Evolutionary conservation across 768 basidiomycete genomes (phyloP).

Genomic region (Boletus barrowsii): DNA sequence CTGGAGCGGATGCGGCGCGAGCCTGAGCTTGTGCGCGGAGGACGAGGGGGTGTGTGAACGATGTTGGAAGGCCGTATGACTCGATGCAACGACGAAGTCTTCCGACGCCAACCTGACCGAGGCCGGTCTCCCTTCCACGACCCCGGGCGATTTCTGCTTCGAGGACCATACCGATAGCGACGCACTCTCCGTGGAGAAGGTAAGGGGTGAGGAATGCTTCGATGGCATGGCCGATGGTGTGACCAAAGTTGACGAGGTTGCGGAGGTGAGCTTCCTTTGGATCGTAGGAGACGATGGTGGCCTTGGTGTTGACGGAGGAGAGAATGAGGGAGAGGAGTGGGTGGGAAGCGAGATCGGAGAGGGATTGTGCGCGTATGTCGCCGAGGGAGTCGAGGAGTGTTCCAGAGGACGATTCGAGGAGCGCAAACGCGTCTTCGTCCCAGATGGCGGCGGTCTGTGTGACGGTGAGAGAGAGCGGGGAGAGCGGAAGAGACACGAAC

Average conservation of each 20-base stretch:
- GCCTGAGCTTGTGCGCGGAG: conserved; percentile 37
- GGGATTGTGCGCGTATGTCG: conserved; percentile 44
- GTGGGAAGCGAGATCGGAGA: conserved; percentile 73
- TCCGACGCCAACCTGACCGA: conserved; percentile 90
- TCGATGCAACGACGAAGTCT: conserved; percentile 84
- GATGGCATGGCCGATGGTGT: conserved; percentile 97
- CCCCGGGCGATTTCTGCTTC: conserved; percentile 92
- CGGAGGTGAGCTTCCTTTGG: conserved; percentile 95
- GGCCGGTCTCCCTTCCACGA: conserved; percentile 57
- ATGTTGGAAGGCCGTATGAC: conserved; percentile 86
- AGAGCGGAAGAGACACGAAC: conserved; percentile 39
- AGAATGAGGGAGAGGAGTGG: conserved; percentile 89
- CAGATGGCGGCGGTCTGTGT: conserved; percentile 96
- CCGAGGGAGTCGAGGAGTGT: conserved; percentile 87
- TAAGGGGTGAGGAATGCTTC: conserved; percentile 93
- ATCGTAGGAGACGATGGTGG: conserved; percentile 96
- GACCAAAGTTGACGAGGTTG: conserved; percentile 98
- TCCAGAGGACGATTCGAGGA: conserved; percentile 79
- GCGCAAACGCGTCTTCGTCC: conserved; percentile 85
- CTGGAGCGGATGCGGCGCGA: conserved; percentile 16
- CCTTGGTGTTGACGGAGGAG: conserved; percentile 92
- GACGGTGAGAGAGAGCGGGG: neutral
- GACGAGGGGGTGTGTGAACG: conserved; percentile 69
- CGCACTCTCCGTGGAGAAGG: conserved; percentile 95
- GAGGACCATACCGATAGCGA: conserved; percentile 93